Evolutionary conservation across 148 eudicot species (phyloP), one percentile per base, ranked within the genome.

Genomic region (Talinum fruticosum): DNA sequence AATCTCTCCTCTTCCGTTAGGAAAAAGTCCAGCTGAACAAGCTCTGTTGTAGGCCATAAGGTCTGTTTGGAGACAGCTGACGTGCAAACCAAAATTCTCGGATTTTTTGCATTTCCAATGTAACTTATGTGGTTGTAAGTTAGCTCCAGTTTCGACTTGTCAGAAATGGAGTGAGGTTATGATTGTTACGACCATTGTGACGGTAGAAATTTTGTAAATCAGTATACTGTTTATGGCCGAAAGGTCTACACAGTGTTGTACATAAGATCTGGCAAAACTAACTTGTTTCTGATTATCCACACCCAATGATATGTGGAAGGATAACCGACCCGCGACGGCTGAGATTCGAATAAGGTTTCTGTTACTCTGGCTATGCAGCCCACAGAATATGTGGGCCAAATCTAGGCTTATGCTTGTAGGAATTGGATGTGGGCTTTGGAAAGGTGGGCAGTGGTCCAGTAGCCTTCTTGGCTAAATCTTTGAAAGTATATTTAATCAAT

Each of bases 21-120:
- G 95, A 81, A 66, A 82, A 81, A 33, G 83, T 94, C 51, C 76
- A 69, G 64, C 82, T 89, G 78, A 69, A 72, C 76, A 88, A 88
- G 83, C 51, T 94, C 57, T 94, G 97, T 79, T 83, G 90, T 79
- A 86, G 98, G 75, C 97, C 98, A 41, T 62, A 61, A 51, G 23
- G 75, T 16, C 26, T 44, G 32, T 34, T 44, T 18, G 59, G 29
- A 59, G n/a, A 32, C 41, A 29, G 30, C 64, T 64, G 62, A 37
- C 66, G 65, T 29, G 21, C 6, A 35, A 47, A 73, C n/a, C 16
- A 12, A 45, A 51, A 51, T 33, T 21, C 30, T 54, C 33, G 33
- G 12, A n/a, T n/a, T n/a, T 41, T 6, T 41, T 41, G 47, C 47
- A 10, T 41, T 14, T 41, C 14, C 47, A 1, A 41, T 41, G 47